Percentiles rank a stretch among this genome's conserved stretches.
phyloP scores from a whole-genome alignment of 2,329 filamentous ascomycete genomes.

The Neurospora sp. region DNA sequence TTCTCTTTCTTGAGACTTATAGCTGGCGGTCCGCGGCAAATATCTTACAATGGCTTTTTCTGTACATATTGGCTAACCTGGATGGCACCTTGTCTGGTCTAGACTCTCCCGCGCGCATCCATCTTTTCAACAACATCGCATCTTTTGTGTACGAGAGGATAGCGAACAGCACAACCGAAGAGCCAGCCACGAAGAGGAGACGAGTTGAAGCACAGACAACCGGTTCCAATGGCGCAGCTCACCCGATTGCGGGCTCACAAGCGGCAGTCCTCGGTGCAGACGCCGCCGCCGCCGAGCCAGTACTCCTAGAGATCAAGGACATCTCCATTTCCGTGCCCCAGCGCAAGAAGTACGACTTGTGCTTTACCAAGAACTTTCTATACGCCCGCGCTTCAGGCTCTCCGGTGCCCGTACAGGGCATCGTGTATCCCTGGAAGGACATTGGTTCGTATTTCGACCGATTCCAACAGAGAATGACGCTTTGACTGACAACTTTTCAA shows the following conservation, averaged over 20 bases:
- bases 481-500: not conserved
- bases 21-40: not conserved
- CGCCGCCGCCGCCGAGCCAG: slow-evolving; percentile 37
- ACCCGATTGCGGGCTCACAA: slow-evolving; percentile 17
- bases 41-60: not conserved
- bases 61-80: not conserved
- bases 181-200: slow-evolving; percentile 41
- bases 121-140: slow-evolving; percentile 48
- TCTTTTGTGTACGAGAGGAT: slow-evolving; percentile 39
- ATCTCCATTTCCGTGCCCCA: slow-evolving; percentile 59
- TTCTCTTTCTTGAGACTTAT: not conserved
- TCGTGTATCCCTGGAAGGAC: slow-evolving; percentile 50
- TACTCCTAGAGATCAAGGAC: slow-evolving; percentile 53
- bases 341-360: slow-evolving; percentile 58
- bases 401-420: slow-evolving; percentile 40
- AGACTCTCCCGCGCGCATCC: slow-evolving; percentile 41
- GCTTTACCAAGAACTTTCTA: slow-evolving; percentile 49
- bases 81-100: not conserved
- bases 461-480: not conserved
- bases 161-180: slow-evolving; percentile 13
- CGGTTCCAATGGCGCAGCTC: slow-evolving; percentile 20
- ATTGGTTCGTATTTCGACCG: slow-evolving; percentile 39
- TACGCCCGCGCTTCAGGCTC: slow-evolving; percentile 47
- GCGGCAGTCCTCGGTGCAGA: slow-evolving; percentile 17
- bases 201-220: slow-evolving; percentile 31